Conservation (phyloP, 139 green algal species). For the Chlamydomonas applanata region DNA sequence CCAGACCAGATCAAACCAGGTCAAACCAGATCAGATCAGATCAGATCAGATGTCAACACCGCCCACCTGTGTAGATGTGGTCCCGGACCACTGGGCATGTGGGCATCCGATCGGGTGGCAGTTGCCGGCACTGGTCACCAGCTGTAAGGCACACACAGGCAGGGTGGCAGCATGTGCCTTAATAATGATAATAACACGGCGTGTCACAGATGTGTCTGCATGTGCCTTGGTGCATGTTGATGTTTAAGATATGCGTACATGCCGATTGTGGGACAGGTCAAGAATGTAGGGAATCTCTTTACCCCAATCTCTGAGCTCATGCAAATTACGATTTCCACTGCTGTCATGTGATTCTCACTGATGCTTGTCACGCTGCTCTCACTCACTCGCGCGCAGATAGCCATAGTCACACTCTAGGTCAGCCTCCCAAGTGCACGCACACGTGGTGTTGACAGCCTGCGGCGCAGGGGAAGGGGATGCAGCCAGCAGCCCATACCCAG, state of each 20-base stretch:
- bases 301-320: no score
- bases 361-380: not conserved
- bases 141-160: not conserved
- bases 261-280: not conserved
- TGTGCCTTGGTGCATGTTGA: not conserved
- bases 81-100: constrained; percentile 16
- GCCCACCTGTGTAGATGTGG: constrained; percentile 4
- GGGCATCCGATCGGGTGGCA: constrained; percentile 4
- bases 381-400: constrained; percentile 37
- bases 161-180: not conserved
- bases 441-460: constrained; percentile 31
- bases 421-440: constrained; percentile 43
- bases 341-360: not conserved
- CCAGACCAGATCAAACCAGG: no score
- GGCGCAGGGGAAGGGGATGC: no score
- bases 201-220: not conserved
- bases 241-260: not conserved
- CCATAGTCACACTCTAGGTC: constrained; percentile 80
- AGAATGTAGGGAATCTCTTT: not conserved
- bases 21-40: no score
- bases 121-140: not conserved
- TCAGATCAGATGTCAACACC: no score
- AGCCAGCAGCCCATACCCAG: no score
- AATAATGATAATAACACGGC: no score
- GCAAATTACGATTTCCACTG: no score